Conservation (phyloP, 2,329 filamentous ascomycete genomes). For the Neodidymelliopsis sp. region DNA sequence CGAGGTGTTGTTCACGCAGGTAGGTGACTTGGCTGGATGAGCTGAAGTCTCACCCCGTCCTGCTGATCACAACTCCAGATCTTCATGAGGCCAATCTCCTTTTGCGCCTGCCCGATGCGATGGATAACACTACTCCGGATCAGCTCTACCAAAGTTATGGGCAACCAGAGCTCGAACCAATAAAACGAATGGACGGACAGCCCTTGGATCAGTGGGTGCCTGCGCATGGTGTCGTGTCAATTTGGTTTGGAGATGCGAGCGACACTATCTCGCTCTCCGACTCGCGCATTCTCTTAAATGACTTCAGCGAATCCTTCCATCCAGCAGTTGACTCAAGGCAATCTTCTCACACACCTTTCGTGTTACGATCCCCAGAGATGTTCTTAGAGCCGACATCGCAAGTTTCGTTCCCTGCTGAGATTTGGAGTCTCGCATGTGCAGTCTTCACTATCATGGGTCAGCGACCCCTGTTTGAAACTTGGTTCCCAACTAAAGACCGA, state of each 20-base stretch:
- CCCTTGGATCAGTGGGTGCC: slow-evolving; percentile 22
- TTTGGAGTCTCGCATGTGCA: too few species aligned
- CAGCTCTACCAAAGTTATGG: slow-evolving; percentile 19
- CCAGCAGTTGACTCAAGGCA: slow-evolving; percentile 8
- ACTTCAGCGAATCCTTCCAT: slow-evolving; percentile 21
- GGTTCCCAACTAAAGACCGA: too few species aligned
- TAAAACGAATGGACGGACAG: slow-evolving; percentile 13
- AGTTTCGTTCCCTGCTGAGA: too few species aligned
- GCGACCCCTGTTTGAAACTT: too few species aligned
- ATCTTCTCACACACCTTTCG: slow-evolving; percentile 6
- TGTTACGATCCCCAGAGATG: slow-evolving; percentile 11
- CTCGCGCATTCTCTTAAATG: slow-evolving; percentile 14
- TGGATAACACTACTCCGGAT: slow-evolving; percentile 12
- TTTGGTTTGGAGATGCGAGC: slow-evolving; percentile 14
- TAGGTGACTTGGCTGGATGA: neutral
- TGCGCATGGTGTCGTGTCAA: slow-evolving; percentile 17
- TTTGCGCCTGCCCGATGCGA: slow-evolving; percentile 13
- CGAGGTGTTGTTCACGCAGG: slow-evolving; percentile 22
- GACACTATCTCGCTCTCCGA: slow-evolving; percentile 12
- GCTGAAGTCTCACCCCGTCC: neutral
- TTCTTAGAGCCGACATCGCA: slow-evolving; percentile 3
- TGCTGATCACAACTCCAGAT: slow-evolving; percentile 14
- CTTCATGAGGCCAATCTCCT: slow-evolving; percentile 21
- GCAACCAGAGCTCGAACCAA: slow-evolving; percentile 10
- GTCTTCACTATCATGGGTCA: too few species aligned